A percentile compares a stretch with the other conserved stretches of the same genome.
Evolutionary conservation across 2,329 filamentous ascomycete species (phyloP).

Genomic region (Neopestalotiopsis rosae): DNA sequence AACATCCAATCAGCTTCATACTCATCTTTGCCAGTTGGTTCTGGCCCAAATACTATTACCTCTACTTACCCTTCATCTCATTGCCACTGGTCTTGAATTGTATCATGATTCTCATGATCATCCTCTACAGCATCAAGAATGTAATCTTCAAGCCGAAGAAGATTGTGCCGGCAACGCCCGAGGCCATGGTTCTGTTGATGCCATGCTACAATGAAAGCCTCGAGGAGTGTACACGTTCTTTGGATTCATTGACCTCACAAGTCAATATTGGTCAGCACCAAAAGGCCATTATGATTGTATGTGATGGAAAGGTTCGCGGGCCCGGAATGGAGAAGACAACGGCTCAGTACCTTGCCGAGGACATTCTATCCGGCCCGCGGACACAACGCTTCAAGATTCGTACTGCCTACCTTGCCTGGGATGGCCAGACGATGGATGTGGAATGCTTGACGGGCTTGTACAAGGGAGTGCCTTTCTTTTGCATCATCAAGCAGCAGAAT

Average conservation of each 20-base stretch:
- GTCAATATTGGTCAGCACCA: constrained; percentile 47
- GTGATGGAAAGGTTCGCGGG: constrained; percentile 52
- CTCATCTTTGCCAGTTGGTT: constrained; percentile 39
- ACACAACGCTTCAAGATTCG: constrained; percentile 39
- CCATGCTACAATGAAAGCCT: constrained; percentile 56
- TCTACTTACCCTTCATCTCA: constrained; percentile 51
- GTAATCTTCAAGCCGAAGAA: constrained; percentile 35
- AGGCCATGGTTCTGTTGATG: constrained; percentile 50
- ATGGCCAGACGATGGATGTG: constrained; percentile 52
- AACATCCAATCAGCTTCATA: constrained; percentile 24
- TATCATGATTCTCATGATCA: constrained; percentile 46
- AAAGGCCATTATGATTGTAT: constrained; percentile 51
- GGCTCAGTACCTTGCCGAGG: constrained; percentile 50
- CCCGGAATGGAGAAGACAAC: constrained; percentile 54
- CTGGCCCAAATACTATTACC: constrained; percentile 48
- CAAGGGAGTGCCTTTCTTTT: constrained; percentile 50
- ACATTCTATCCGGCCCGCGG: constrained; percentile 46
- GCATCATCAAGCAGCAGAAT: constrained; percentile 55
- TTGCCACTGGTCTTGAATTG: constrained; percentile 47
- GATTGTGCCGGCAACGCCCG: constrained; percentile 37
- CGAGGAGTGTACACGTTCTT: constrained; percentile 48
- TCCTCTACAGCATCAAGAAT: constrained; percentile 37
- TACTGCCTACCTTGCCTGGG: constrained; percentile 51
- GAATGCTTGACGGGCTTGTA: constrained; percentile 49
- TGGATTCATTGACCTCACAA: constrained; percentile 52